Evolutionary conservation across 1,284 basidiomycete species (phyloP).

Genomic region (Ustilago lituana): DNA sequence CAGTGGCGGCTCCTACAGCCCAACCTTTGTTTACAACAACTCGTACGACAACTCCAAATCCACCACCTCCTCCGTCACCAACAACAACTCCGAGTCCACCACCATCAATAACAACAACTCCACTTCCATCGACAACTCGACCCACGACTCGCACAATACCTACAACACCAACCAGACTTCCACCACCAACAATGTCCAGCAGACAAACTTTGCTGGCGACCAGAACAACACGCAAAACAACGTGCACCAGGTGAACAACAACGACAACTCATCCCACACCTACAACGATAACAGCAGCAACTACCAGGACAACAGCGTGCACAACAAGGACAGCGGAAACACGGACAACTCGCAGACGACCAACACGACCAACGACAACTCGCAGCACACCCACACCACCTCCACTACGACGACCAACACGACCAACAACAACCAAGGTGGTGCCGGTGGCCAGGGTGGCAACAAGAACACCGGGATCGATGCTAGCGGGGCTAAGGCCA

Average conservation of each 20-base stretch:
- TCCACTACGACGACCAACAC: conserved; percentile 2
- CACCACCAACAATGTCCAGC: conserved; percentile 15
- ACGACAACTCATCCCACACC: conserved; percentile 1
- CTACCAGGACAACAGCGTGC: conserved; percentile 2
- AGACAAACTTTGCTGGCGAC: conserved; percentile 12
- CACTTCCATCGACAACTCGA: conserved; percentile 18
- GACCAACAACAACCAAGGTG: conserved; percentile 5
- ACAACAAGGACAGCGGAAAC: conserved; percentile 8
- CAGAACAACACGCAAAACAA: conserved; percentile 14
- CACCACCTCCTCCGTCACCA: conserved; percentile 13
- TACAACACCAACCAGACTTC: conserved; percentile 6
- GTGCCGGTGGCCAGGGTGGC: background rate
- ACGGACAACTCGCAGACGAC: conserved; percentile 7
- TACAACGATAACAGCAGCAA: conserved; percentile 5
- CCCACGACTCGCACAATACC: conserved; percentile 27
- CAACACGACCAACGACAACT: no score
- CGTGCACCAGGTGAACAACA: conserved; percentile 11
- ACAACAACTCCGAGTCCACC: conserved; percentile 18
- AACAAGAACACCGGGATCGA: conserved; percentile 18
- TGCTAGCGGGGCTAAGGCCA: conserved; percentile 21
- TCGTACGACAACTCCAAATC: conserved; percentile 28
- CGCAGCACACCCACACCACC: no score
- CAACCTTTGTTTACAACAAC: conserved; percentile 40
- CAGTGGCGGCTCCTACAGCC: conserved; percentile 15
- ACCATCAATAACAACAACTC: no score